Evolutionary conservation across 768 basidiomycete species (phyloP).

Genomic region (Tricholoma matsutake): DNA sequence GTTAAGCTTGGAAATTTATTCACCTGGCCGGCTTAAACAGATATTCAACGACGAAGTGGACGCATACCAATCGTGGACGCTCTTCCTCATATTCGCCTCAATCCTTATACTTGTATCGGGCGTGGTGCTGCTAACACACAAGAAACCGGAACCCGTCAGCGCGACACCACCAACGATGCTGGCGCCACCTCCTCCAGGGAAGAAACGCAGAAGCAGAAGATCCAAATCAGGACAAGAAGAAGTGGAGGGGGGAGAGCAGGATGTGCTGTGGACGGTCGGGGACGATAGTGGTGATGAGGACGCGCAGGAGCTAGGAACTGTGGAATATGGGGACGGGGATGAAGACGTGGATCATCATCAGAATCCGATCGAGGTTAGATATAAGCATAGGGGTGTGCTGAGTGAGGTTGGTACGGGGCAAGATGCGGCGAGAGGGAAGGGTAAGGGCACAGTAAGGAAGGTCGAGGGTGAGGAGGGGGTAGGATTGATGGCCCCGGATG

Average conservation of each 20-base stretch:
- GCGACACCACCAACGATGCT: conserved; percentile 20
- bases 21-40: conserved; percentile 1
- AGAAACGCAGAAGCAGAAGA: conserved; percentile 19
- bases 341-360: conserved; percentile 44
- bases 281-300: conserved; percentile 70
- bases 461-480: conserved; percentile 38
- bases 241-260: conserved; percentile 31
- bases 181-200: conserved; percentile 31
- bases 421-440: conserved; percentile 4
- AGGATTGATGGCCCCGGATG: conserved; percentile 40
- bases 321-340: conserved; percentile 41
- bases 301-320: conserved; percentile 17
- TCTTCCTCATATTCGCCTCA: conserved; percentile 84
- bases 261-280: conserved; percentile 69
- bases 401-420: neutral
- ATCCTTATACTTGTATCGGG: conserved; percentile 86
- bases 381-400: conserved; percentile 17
- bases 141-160: conserved; percentile 69
- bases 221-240: conserved; percentile 3
- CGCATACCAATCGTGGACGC: conserved; percentile 84
- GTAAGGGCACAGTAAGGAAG: conserved; percentile 9
- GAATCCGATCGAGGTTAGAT: conserved; percentile 31
- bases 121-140: conserved; percentile 90
- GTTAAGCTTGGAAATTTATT: neutral
- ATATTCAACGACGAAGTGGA: conserved; percentile 86